phyloP scores from a whole-genome alignment of 1,139 yeast genomes.

The Pneumocystis canis region DNA sequence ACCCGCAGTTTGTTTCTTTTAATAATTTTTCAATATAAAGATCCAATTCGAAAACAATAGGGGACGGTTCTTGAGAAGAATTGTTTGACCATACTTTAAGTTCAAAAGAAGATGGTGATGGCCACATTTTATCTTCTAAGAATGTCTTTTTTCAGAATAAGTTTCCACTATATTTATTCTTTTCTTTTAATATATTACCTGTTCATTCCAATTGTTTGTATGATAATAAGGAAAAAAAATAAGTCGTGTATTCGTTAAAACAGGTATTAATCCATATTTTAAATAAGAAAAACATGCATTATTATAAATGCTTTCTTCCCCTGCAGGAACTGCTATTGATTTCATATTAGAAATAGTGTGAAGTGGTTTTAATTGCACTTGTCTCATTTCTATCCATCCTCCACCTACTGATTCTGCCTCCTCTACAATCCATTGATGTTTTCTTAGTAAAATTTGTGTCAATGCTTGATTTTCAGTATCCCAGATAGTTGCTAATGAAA shows the following conservation, averaged over 20 bases:
- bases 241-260: background rate
- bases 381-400: background rate
- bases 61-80: background rate
- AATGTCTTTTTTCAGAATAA: background rate
- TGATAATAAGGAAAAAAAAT: background rate
- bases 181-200: background rate
- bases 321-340: background rate
- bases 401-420: background rate
- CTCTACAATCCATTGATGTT: background rate
- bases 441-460: background rate
- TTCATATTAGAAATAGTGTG: background rate
- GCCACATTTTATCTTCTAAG: background rate
- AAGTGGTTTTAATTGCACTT: background rate
- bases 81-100: background rate
- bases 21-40: background rate
- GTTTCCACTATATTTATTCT: background rate
- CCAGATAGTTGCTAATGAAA: background rate
- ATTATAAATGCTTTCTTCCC: background rate
- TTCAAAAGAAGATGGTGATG: background rate
- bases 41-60: background rate
- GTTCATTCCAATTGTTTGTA: background rate
- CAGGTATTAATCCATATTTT: background rate
- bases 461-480: background rate
- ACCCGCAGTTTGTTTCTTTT: background rate
- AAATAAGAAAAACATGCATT: background rate